Conservation (phyloP, 257 asterid genomes). For the Solanum chmielewskii region DNA sequence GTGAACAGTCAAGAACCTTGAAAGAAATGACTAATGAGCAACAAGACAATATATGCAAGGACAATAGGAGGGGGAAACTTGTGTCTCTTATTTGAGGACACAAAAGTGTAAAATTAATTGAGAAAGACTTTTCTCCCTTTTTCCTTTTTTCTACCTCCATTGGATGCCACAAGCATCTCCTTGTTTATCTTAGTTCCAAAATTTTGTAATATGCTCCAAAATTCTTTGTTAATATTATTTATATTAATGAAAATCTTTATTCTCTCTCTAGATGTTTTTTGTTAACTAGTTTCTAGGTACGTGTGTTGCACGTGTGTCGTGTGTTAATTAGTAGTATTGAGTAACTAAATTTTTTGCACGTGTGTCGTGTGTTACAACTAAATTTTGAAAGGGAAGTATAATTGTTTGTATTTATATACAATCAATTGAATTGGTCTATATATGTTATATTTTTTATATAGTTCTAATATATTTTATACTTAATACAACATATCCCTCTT, state of each 20-base stretch:
- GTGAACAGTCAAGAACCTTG: constrained; percentile 91
- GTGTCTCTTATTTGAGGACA: neutral
- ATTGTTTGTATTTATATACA: too few relatives aligned
- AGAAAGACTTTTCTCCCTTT: neutral
- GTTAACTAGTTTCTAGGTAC: neutral
- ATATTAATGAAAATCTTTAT: neutral
- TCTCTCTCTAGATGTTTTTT: neutral
- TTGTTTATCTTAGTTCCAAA: neutral
- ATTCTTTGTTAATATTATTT: constrained; percentile 26
- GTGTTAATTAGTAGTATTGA: too few relatives aligned
- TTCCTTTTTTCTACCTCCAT: neutral
- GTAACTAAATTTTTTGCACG: too few relatives aligned
- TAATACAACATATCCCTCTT: too few relatives aligned
- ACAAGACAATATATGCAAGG: neutral
- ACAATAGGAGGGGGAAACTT: neutral
- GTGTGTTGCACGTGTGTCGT: too few relatives aligned
- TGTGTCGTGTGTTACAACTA: too few relatives aligned
- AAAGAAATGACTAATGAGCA: constrained; percentile 5
- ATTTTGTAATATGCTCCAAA: constrained; percentile 22
- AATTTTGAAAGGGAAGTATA: too few relatives aligned
- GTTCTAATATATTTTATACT: too few relatives aligned
- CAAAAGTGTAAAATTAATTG: neutral
- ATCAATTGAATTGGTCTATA: too few relatives aligned
- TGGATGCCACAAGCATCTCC: neutral
- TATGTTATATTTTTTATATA: too few relatives aligned